phyloP scores from a whole-genome alignment of 495 filamentous ascomycete genomes.

The Trichoderma virens region DNA sequence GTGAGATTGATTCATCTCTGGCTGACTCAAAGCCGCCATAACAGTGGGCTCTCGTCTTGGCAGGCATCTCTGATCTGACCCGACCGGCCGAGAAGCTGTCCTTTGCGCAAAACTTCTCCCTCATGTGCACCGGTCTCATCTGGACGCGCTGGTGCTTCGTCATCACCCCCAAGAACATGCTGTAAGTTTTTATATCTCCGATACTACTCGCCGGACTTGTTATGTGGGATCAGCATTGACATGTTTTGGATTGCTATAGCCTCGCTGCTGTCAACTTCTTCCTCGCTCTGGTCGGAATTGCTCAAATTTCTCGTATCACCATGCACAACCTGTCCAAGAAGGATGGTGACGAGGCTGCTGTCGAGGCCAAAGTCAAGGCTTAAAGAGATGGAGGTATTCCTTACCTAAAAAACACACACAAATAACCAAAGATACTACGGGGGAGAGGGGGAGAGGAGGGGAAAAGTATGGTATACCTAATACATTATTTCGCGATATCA shows the following conservation, averaged over 20 bases:
- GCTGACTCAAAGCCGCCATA: no score
- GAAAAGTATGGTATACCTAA: no score
- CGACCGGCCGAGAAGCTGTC: constrained; percentile 91
- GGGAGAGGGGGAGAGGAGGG: no score
- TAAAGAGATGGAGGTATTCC: neutral
- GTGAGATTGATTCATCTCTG: neutral
- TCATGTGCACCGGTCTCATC: constrained; percentile 84
- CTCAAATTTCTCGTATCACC: constrained; percentile 72
- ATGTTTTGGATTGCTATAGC: constrained; percentile 31
- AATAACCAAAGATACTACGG: no score
- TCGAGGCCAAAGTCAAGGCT: constrained; percentile 34
- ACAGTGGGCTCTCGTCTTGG: constrained; percentile 82
- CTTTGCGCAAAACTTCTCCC: constrained; percentile 79
- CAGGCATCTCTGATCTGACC: constrained; percentile 83
- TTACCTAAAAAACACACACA: neutral
- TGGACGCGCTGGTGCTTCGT: constrained; percentile 99
- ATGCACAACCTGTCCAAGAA: constrained; percentile 56
- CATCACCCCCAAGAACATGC: constrained; percentile 84
- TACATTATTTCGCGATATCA: no score
- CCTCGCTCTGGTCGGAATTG: constrained; percentile 76
- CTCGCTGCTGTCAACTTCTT: constrained; percentile 98
- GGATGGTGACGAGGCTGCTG: constrained; percentile 28
- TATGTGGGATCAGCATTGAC: neutral
- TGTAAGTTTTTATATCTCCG: constrained; percentile 47
- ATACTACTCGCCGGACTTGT: neutral